Conservation (phyloP, 139 green algal species). For the Zygnema cylindricum region DNA sequence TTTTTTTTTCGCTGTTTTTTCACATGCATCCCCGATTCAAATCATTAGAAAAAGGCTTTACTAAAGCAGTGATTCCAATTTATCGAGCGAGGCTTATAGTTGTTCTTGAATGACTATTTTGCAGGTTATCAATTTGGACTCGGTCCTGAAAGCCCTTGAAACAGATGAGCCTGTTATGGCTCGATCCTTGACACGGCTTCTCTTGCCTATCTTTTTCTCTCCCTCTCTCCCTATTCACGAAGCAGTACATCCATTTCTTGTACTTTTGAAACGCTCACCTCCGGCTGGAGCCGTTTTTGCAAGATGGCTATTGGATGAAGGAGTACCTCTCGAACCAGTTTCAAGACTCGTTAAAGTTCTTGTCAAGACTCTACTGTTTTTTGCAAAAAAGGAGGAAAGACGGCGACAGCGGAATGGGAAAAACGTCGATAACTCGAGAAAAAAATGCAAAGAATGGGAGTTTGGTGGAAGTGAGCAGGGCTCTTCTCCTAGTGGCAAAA, state of each 20-base stretch:
- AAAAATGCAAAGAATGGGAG: no score
- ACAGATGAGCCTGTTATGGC: conserved; percentile 13
- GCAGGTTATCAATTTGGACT: neutral
- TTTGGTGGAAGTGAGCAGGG: neutral
- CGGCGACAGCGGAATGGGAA: no score
- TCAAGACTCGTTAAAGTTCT: neutral
- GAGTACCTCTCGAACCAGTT: neutral
- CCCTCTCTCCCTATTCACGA: neutral
- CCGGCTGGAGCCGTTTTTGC: conserved; percentile 13
- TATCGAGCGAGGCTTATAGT: no score
- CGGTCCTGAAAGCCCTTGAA: neutral
- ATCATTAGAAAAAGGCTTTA: no score
- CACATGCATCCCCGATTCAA: no score
- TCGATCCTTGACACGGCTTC: neutral
- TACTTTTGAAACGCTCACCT: conserved; percentile 1
- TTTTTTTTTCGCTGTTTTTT: no score
- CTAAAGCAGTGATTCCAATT: no score
- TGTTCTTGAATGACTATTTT: no score
- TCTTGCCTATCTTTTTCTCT: conserved; percentile 15
- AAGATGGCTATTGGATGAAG: neutral
- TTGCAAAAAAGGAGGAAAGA: no score
- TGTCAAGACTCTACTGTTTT: no score
- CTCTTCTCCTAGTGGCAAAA: no score
- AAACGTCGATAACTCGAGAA: no score
- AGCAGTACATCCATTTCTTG: neutral